Evolutionary conservation across 441 rosid genomes (phyloP), one percentile per base, ranked within the genome.

Genomic region (Aleurites moluccanus): DNA sequence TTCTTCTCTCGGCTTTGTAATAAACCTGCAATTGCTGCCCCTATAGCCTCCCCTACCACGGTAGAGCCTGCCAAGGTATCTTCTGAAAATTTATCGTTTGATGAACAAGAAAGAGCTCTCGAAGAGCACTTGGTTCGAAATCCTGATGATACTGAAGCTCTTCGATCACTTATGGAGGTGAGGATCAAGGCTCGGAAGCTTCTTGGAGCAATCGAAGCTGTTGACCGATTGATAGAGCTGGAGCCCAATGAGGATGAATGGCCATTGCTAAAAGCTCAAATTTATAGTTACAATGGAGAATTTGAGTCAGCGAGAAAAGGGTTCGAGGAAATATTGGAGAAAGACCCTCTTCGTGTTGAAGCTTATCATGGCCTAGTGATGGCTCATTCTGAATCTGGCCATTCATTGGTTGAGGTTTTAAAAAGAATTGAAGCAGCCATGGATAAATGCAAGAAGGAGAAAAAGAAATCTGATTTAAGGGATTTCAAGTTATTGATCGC

Each of bases 311-410:
- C 97, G 0, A 82, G 82, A 1, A 80, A 84, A 52, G 85, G 77
- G 25, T 94, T 86, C 75, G 98, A 92, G 80, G 91, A 87, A 60
- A 74, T 94, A 59, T 75, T 92, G 6, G 75, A 82, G 15, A 92
- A 84, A 73, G 94, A 90, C 40, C 94, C 96, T 0, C 75, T 86
- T 77, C 86, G 93, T 1, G 92, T 95, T 1, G 96, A 95, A 81
- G 97, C 97, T 23, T 95, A 86, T 63, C 98, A 92, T 49, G 99
- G 98, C 0, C 83, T 92, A 10, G 85, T 90, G 70, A 90, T 90
- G 92, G 92, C 85, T 2, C 79, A 79, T 66, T 75, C 90, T 0
- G 97, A 92, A 2, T 76, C 91, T 0, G 92, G 88, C 8, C 66
- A 75, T 0, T 79, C 81, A 35, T 55, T 89, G 70, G 67, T 82